Conservation (phyloP, 805 yeast species). For the Kazachstania africana region DNA sequence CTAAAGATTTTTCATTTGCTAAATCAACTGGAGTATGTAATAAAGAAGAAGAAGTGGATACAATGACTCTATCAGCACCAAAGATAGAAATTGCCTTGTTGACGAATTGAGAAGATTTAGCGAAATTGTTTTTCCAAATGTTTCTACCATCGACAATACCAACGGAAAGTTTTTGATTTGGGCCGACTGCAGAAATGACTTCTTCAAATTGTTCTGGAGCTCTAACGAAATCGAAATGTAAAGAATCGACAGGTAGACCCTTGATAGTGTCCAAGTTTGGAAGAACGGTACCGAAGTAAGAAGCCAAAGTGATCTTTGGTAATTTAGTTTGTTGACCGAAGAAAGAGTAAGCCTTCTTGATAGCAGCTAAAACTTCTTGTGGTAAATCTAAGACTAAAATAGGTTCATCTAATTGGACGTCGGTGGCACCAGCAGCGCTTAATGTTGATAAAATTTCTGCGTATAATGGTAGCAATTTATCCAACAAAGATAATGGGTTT, state of each 20-base stretch:
- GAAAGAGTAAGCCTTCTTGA: conserved; percentile 75
- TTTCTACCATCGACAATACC: conserved; percentile 99
- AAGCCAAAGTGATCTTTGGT: conserved; percentile 73
- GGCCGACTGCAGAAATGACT: conserved; percentile 53
- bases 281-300: conserved; percentile 97
- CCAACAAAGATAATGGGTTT: conserved; percentile 83
- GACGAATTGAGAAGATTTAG: conserved; percentile 74
- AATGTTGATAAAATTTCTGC: conserved; percentile 78
- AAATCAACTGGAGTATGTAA: conserved; percentile 98
- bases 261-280: conserved; percentile 88
- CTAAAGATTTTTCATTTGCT: conserved; percentile 80
- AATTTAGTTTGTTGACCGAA: conserved; percentile 51
- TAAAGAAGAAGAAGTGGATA: conserved; percentile 91
- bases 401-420: conserved; percentile 97
- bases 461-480: conserved; percentile 88
- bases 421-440: conserved; percentile 86
- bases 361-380: conserved; percentile 70
- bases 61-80: conserved; percentile 78
- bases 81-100: conserved; percentile 73
- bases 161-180: conserved; percentile 74
- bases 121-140: conserved; percentile 96
- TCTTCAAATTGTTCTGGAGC: conserved; percentile 91
- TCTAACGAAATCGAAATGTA: conserved; percentile 95
- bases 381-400: conserved; percentile 88
- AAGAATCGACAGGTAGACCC: conserved; percentile 85